Base-by-base conservation (phyloP, 73 alveolate species). In the Uronychia setigera region DNA sequence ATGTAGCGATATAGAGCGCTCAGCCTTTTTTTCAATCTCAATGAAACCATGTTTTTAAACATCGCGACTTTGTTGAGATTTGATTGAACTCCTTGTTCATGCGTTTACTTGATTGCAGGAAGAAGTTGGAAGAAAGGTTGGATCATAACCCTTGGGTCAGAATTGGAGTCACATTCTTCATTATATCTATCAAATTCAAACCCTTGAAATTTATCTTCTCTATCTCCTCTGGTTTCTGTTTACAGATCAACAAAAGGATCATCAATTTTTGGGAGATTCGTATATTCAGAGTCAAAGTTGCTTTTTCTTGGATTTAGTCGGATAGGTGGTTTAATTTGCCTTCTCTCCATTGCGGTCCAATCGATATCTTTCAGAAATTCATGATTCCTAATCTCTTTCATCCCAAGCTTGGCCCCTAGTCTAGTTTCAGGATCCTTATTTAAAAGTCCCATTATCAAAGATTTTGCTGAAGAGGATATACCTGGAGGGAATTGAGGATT, bases 381-480 rank as follows among this genome's bases (percentile, higher is more conserved):
- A 78, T 85, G 91, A 29, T 31, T 77, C 74, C 57, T 85, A 5
- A 85, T 59, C 29, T 85, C 91, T 27, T 67, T 35, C 29, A 85
- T 29, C 59, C 94, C 96, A 25, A 76, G n/a, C 58, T 85, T 35
- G 31, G 26, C 0, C 34, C 91, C 91, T 11, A 96, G 80, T 87
- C 99, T 90, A 59, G 87, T 91, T 25, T 80, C 60, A 0, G 98
- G 98, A 74, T 94, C 98, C 84, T 93, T 87, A 59, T 91, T 76
- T 30, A 94, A 89, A 78, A 94, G 79, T 32, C 86, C 87, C 33
- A 81, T 35, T 25, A 94, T 86, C 35, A 94, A 74, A 79, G 86
- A 92, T 67, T 82, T 81, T 33, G 89, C 87, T 75, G 59, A 28
- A 26, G 80, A 80, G 29, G 79, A 31, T 26, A 85, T 74, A 78